These are phyloP conservation scores for Fraxinus xanthoxyloides DNA, from an alignment of 305 asterid species.

Conservation along the genomic window DNA sequence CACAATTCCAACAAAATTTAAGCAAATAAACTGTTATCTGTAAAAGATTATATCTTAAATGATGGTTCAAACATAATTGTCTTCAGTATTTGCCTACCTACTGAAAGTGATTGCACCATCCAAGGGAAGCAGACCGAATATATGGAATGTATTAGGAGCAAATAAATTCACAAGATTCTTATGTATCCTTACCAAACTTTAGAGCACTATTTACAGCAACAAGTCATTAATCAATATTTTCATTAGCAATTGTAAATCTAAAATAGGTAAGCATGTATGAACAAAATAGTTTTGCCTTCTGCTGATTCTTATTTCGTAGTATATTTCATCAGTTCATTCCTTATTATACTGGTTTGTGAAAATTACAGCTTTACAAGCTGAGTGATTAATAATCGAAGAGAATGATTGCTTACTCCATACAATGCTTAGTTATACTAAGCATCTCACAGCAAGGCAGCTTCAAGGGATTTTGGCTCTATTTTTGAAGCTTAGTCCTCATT, in stretches of 20 bases:
- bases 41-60: neutral
- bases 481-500: neutral
- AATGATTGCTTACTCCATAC: neutral
- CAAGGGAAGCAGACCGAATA: neutral
- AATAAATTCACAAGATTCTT: neutral
- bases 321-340: neutral
- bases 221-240: neutral
- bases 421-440: neutral
- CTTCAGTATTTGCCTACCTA: neutral
- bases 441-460: neutral
- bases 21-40: neutral
- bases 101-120: neutral
- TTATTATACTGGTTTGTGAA: neutral
- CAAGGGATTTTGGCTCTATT: neutral
- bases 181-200: neutral
- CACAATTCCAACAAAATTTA: neutral
- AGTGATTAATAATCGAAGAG: neutral
- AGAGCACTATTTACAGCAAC: neutral
- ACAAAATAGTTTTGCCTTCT: neutral
- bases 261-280: neutral
- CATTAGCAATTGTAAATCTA: neutral
- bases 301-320: neutral
- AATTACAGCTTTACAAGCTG: neutral
- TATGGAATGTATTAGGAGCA: neutral
- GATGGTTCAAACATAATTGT: neutral